Evolutionary conservation across 2,329 filamentous ascomycete species (phyloP).

Genomic region (Aspergillus arachidicola): DNA sequence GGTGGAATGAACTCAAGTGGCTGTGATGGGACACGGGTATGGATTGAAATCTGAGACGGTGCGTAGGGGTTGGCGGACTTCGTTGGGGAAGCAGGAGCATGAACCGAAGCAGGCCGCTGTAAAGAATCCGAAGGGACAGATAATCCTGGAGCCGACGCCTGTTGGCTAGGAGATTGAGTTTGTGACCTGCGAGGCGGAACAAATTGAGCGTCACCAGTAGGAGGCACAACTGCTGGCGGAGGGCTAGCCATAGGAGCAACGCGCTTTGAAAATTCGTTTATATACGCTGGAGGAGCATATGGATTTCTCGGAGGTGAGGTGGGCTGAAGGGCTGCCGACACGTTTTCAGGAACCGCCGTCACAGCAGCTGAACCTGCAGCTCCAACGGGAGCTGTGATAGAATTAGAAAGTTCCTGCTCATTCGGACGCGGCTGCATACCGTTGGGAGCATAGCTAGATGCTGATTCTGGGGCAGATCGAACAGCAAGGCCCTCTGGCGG

Average conservation of each 20-base stretch:
- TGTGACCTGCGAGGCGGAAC: conserved; percentile 53
- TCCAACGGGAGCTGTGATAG: background rate
- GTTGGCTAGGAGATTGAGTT: conserved; percentile 62
- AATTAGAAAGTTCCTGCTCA: conserved; percentile 9
- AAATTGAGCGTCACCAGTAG: conserved; percentile 30
- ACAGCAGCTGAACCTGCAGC: conserved; percentile 5
- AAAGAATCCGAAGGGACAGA: conserved; percentile 48
- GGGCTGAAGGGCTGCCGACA: conserved; percentile 21
- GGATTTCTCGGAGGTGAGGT: conserved; percentile 31
- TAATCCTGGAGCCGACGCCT: conserved; percentile 52
- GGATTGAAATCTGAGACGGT: conserved; percentile 34
- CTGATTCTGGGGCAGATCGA: conserved; percentile 28
- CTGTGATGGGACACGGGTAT: conserved; percentile 48
- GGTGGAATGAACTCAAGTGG: conserved; percentile 60
- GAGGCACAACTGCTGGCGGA: conserved; percentile 22
- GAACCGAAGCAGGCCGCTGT: conserved; percentile 58
- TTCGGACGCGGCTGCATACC: conserved; percentile 21
- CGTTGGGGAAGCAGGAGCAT: conserved; percentile 48
- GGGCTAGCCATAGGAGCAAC: conserved; percentile 24
- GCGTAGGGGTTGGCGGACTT: conserved; percentile 41
- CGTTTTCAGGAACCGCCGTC: conserved; percentile 10
- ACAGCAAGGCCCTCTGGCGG: conserved; percentile 24
- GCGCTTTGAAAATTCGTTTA: conserved; percentile 36
- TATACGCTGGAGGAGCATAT: conserved; percentile 36
- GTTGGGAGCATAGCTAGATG: conserved; percentile 25